These are phyloP conservation scores for Microbotryum intermedium DNA, from an alignment of 1,284 basidiomycete genomes.

Conservation along the genomic window DNA sequence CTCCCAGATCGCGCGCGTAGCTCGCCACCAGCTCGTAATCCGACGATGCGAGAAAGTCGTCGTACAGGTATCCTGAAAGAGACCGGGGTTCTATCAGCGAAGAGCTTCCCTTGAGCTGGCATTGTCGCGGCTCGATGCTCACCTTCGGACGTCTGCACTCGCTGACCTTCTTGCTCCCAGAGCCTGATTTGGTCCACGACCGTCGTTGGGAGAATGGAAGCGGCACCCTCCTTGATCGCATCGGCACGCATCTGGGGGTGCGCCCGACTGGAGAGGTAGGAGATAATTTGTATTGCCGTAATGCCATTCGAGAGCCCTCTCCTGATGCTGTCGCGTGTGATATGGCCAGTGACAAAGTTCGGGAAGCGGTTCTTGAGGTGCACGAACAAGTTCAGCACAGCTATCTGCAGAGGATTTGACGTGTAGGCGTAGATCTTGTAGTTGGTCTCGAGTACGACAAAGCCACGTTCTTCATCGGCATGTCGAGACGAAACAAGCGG, in stretches of 20 bases:
- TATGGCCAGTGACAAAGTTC: constrained; percentile 87
- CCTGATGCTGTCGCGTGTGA: constrained; percentile 91
- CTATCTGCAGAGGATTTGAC: constrained; percentile 89
- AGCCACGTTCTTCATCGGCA: constrained; percentile 55
- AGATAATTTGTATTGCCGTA: constrained; percentile 85
- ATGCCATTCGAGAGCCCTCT: constrained; percentile 90
- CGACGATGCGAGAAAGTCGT: constrained; percentile 70
- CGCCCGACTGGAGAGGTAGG: constrained; percentile 86
- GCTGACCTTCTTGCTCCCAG: constrained; percentile 95
- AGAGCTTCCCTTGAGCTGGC: neutral
- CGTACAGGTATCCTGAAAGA: constrained; percentile 74
- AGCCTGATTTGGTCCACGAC: constrained; percentile 96
- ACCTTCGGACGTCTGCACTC: constrained; percentile 81
- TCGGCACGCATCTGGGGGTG: constrained; percentile 97
- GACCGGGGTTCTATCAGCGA: neutral
- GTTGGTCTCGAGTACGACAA: constrained; percentile 96
- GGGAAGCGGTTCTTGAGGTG: constrained; percentile 88
- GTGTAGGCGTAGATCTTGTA: constrained; percentile 98
- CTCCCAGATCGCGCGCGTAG: constrained; percentile 72
- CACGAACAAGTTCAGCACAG: constrained; percentile 90
- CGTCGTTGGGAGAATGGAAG: constrained; percentile 83
- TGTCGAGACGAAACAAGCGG: constrained; percentile 49
- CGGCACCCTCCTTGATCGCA: constrained; percentile 51
- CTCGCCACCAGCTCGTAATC: constrained; percentile 80
- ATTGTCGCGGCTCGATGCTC: constrained; percentile 17